Conservation (phyloP, 192 early-diverging fungal genomes). For the Mortierella claussenii region DNA sequence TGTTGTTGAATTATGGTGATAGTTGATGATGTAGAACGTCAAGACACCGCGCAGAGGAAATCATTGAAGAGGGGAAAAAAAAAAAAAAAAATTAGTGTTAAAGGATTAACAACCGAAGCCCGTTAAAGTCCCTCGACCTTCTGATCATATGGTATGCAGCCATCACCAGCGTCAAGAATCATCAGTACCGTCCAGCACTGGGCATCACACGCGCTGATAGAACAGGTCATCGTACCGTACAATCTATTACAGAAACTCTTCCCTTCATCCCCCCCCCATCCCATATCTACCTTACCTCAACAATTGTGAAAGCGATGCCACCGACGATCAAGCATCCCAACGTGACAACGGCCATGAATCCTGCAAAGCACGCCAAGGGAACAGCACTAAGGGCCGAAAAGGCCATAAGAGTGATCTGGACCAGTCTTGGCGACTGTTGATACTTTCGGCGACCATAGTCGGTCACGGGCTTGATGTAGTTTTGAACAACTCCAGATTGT, state of each 20-base stretch:
- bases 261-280: neutral
- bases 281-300: conserved; percentile 36
- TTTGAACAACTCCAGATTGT: conserved; percentile 11
- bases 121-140: too few species aligned
- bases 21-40: too few species aligned
- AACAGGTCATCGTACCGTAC: neutral
- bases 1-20: too few species aligned
- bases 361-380: conserved; percentile 21
- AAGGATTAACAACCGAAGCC: too few species aligned
- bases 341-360: conserved; percentile 28
- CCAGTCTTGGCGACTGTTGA: neutral
- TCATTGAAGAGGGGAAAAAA: too few species aligned
- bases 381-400: conserved; percentile 19
- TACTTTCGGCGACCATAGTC: conserved; percentile 5
- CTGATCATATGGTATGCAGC: too few species aligned
- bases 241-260: neutral
- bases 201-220: too few species aligned
- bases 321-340: conserved; percentile 23
- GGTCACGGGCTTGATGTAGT: conserved; percentile 10
- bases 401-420: conserved; percentile 8
- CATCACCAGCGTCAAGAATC: too few species aligned
- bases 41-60: too few species aligned
- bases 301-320: conserved; percentile 14
- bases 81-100: neutral
- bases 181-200: too few species aligned